phyloP scores from a whole-genome alignment of 2,329 filamentous ascomycete species.

The Fusarium tupiense region DNA sequence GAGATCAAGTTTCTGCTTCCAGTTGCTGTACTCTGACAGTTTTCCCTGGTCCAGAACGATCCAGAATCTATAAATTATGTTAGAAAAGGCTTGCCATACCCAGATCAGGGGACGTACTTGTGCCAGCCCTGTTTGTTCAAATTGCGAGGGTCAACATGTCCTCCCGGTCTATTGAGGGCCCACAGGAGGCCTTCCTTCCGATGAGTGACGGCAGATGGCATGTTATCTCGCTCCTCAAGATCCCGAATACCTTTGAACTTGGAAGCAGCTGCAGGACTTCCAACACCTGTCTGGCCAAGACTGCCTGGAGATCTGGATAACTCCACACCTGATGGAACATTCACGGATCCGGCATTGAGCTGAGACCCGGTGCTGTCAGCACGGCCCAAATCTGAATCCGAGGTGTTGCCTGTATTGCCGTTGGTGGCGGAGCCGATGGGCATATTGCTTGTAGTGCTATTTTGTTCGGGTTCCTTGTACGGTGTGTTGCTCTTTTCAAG shows the following conservation, averaged over 20 bases:
- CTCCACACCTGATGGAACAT: slow-evolving; percentile 50
- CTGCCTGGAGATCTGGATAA: slow-evolving; percentile 68
- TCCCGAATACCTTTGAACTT: slow-evolving; percentile 94
- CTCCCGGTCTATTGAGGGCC: slow-evolving; percentile 91
- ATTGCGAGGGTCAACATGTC: slow-evolving; percentile 93
- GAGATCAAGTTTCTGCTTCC: slow-evolving; percentile 96
- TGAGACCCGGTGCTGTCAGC: slow-evolving; percentile 80
- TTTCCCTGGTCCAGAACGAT: slow-evolving; percentile 97
- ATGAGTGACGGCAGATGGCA: slow-evolving; percentile 64
- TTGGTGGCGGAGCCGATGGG: slow-evolving; percentile 51
- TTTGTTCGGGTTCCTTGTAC: slow-evolving; percentile 75
- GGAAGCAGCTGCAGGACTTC: slow-evolving; percentile 62
- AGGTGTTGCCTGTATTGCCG: slow-evolving; percentile 59
- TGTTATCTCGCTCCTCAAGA: slow-evolving; percentile 83
- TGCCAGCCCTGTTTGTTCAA: slow-evolving; percentile 99
- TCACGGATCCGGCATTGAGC: slow-evolving; percentile 56
- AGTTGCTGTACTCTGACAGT: slow-evolving; percentile 97
- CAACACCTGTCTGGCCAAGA: slow-evolving; percentile 55
- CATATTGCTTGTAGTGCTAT: slow-evolving; percentile 52
- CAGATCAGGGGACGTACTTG: slow-evolving; percentile 71
- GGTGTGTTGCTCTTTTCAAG: slow-evolving; percentile 87
- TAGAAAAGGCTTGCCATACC: slow-evolving; percentile 11
- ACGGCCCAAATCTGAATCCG: slow-evolving; percentile 76
- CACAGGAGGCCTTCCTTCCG: slow-evolving; percentile 94
- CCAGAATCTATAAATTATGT: slow-evolving; percentile 78